Evolutionary conservation across 805 yeast species (phyloP).

Genomic region (Yamadazyma laniorum): DNA sequence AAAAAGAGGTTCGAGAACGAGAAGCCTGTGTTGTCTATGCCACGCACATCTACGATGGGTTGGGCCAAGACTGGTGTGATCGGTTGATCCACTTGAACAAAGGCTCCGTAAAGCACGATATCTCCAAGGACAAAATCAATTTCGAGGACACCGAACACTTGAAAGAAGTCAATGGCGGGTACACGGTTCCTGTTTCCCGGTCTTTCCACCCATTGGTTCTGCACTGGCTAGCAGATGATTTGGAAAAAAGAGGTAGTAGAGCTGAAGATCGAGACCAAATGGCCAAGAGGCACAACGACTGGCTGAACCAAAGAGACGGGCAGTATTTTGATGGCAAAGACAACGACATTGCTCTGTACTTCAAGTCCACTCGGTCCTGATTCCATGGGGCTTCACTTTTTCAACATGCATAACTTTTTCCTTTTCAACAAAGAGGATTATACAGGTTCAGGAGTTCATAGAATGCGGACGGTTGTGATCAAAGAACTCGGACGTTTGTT

Average conservation of each 20-base stretch:
- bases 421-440: too few relatives aligned
- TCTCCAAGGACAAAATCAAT: constrained; percentile 26
- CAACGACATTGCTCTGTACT: constrained; percentile 46
- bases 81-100: constrained; percentile 71
- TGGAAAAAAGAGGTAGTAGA: constrained; percentile 52
- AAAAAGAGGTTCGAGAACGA: constrained; percentile 68
- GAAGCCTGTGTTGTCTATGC: constrained; percentile 83
- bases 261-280: constrained; percentile 41
- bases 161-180: constrained; percentile 8
- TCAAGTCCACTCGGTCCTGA: constrained; percentile 45
- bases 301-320: constrained; percentile 47
- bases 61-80: constrained; percentile 82
- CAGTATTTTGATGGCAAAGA: constrained; percentile 45
- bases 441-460: not conserved
- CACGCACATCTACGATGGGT: constrained; percentile 95
- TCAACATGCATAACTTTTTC: too few relatives aligned
- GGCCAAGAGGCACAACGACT: constrained; percentile 50
- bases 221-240: constrained; percentile 60
- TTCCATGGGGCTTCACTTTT: too few relatives aligned
- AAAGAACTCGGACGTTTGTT: too few relatives aligned
- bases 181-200: constrained; percentile 43
- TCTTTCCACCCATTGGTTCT: constrained; percentile 73
- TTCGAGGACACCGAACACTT: constrained; percentile 22
- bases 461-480: too few relatives aligned
- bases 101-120: constrained; percentile 51